Evolutionary conservation across 345 rosid species (phyloP).

Genomic region (Pistacia atlantica): DNA sequence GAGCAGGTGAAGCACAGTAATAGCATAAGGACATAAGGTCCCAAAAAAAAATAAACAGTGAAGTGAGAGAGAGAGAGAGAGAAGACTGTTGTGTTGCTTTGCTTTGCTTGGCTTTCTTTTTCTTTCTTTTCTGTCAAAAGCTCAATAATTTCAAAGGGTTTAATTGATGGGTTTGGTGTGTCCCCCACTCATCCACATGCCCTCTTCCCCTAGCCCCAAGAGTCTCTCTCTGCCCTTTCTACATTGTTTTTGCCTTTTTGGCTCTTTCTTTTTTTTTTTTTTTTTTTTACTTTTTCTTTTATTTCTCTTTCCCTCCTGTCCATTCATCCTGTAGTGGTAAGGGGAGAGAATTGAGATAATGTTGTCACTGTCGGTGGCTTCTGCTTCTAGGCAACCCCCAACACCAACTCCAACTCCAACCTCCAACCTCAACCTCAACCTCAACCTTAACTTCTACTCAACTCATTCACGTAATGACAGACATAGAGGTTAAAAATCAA

Average conservation of each 20-base stretch:
- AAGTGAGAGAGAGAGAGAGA: conserved; percentile 7
- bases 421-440: conserved; percentile 29
- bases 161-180: conserved; percentile 43
- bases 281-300: not conserved
- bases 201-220: conserved; percentile 53
- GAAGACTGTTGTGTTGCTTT: not conserved
- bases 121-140: conserved; percentile 30
- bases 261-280: conserved; percentile 10
- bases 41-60: conserved; percentile 6
- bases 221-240: conserved; percentile 37
- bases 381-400: conserved; percentile 13
- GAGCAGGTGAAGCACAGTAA: conserved; percentile 4
- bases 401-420: conserved; percentile 30
- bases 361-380: conserved; percentile 35
- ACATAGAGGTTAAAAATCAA: too few species aligned
- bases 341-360: conserved; percentile 14
- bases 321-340: conserved; percentile 19
- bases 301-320: conserved; percentile 12
- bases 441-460: not conserved
- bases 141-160: conserved; percentile 42
- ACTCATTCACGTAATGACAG: not conserved
- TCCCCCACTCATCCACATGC: conserved; percentile 78
- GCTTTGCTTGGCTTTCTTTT: conserved; percentile 9
- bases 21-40: not conserved
- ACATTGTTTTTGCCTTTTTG: conserved; percentile 21